Base-by-base conservation (phyloP, 2,329 filamentous ascomycete species). In the Truncatella angustata region DNA sequence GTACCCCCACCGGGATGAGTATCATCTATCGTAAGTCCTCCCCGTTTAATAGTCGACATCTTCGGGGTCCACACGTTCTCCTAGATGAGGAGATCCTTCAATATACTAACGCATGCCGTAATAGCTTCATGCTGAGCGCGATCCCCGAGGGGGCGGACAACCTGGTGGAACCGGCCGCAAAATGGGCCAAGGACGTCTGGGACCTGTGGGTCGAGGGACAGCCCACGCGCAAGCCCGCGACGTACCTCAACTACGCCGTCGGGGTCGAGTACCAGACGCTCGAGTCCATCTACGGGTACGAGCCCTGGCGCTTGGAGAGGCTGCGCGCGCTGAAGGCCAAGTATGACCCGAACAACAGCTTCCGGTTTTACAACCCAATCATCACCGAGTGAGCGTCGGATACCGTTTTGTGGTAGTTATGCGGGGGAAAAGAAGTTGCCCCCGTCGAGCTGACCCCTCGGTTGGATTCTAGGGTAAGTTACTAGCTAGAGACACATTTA, bases 341-440 rank as follows among this genome's bases (percentile, higher is more conserved):
- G 54, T 70, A 67, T 47, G 68, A 70, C 48, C 66, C 67, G 2
- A 20, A 55, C 12, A 65, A 61, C 54, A 4, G 30, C 3, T 59
- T 60, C 26, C 21, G 52, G 2, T 57, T 30, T 39, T 61, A 54
- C 28, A 49, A 48, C 23, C 57, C 57, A 10, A 53, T 58, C 23
- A 34, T 55, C n/a, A n/a, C n/a, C n/a, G n/a, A n/a, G n/a, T n/a
- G n/a, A n/a, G n/a, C n/a, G n/a, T n/a, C n/a, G n/a, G n/a, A n/a
- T n/a, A n/a, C n/a, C n/a, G n/a, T n/a, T n/a, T n/a, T n/a, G n/a
- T n/a, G n/a, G n/a, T n/a, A n/a, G n/a, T n/a, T n/a, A n/a, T n/a
- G n/a, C n/a, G n/a, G n/a, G n/a, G n/a, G n/a, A n/a, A n/a, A n/a
- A n/a, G n/a, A n/a, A n/a, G n/a, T n/a, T n/a, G n/a, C n/a, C n/a